phyloP scores from a whole-genome alignment of 192 early-diverging fungal genomes.

The Phycomyces nitens region DNA sequence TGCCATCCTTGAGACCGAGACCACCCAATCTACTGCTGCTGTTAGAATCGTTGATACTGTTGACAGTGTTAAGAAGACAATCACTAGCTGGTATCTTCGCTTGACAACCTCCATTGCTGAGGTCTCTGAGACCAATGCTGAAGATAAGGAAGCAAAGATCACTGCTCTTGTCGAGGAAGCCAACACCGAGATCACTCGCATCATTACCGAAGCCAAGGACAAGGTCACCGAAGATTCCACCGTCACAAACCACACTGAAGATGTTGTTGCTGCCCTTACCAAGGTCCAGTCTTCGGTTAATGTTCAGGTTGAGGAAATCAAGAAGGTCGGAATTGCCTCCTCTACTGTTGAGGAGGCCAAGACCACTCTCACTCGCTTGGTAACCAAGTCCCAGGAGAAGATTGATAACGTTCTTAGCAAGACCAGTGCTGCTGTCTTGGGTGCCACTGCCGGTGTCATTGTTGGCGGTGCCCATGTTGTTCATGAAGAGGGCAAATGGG shows the following conservation, averaged over 20 bases:
- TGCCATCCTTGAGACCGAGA: background rate
- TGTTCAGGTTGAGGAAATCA: constrained; percentile 8
- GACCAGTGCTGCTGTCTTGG: constrained; percentile 5
- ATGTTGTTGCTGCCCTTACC: constrained; percentile 4
- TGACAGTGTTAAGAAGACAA: constrained; percentile 5
- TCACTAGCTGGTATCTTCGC: background rate
- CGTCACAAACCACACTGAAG: background rate
- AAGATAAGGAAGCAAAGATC: constrained; percentile 10
- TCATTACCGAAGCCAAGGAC: constrained; percentile 4
- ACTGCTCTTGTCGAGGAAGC: background rate
- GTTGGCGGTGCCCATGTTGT: background rate
- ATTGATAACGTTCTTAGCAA: constrained; percentile 5
- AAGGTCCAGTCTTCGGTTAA: constrained; percentile 9
- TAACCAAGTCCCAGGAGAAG: constrained; percentile 7
- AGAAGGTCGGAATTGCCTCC: constrained; percentile 10
- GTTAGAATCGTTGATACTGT: constrained; percentile 16
- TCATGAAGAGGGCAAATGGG: constrained; percentile 7
- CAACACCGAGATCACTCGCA: constrained; percentile 8
- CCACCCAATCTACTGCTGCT: constrained; percentile 1
- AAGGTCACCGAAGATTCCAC: background rate
- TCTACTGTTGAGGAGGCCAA: background rate
- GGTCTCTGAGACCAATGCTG: background rate
- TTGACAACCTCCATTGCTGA: background rate
- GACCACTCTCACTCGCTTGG: background rate
- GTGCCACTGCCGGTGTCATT: constrained; percentile 9